Conservation (phyloP, 306 rosid species). For the Malus orientalis region DNA sequence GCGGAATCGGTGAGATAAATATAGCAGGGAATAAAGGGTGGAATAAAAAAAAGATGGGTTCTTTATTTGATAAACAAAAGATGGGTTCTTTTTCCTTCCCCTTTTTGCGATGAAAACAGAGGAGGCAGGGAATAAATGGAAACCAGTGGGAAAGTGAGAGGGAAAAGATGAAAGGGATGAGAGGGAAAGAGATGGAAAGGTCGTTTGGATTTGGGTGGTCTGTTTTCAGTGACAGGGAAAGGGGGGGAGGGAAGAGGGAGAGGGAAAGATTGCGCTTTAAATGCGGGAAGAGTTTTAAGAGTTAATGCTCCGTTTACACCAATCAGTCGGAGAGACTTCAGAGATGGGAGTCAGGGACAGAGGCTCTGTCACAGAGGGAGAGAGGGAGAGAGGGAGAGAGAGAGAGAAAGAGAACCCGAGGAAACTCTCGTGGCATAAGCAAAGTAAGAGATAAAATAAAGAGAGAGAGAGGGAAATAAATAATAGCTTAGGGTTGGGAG, state of each 20-base stretch:
- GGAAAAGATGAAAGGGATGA: conserved; percentile 20
- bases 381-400: neutral
- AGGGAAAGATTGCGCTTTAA: conserved; percentile 1
- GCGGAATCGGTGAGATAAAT: conserved; percentile 8
- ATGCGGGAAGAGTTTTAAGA: neutral
- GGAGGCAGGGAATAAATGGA: conserved; percentile 29
- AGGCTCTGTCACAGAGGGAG: no score
- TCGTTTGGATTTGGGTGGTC: neutral
- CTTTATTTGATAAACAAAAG: neutral
- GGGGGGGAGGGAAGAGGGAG: neutral
- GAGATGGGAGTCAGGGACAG: neutral
- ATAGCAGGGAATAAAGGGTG: conserved; percentile 27
- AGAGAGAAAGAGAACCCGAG: conserved; percentile 27
- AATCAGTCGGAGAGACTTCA: neutral
- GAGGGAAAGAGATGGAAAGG: neutral
- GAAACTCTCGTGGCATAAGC: conserved; percentile 40
- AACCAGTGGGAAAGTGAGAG: conserved; percentile 44
- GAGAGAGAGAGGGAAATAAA: neutral
- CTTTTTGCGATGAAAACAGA: neutral
- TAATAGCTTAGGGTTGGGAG: neutral
- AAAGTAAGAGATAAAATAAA: conserved; percentile 11
- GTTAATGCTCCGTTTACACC: neutral
- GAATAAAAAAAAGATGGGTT: conserved; percentile 21
- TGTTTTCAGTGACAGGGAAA: neutral
- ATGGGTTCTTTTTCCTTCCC: neutral